phyloP scores from a whole-genome alignment of 805 yeast genomes.

The Kodamaea fukazawae region DNA sequence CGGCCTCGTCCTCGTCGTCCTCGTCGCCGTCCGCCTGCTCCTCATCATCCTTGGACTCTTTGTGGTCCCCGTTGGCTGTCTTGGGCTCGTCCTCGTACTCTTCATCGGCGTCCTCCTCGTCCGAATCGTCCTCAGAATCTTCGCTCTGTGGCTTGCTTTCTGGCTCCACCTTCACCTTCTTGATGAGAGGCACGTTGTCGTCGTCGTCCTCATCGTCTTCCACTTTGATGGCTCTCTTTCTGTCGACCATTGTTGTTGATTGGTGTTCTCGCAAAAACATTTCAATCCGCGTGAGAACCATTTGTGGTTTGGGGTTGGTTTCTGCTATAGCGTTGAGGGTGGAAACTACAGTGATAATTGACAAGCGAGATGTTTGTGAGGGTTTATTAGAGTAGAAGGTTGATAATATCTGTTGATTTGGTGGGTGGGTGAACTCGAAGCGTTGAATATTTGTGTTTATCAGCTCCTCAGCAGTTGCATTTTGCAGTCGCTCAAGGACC shows the following conservation, averaged over 20 bases:
- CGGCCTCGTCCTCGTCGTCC: slow-evolving; percentile 44
- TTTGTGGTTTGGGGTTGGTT: too few relatives aligned
- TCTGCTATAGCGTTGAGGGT: too few relatives aligned
- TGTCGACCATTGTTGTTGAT: slow-evolving; percentile 18
- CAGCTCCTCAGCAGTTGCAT: too few relatives aligned
- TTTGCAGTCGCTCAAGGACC: too few relatives aligned
- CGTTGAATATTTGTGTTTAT: too few relatives aligned
- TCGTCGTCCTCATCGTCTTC: slow-evolving; percentile 28
- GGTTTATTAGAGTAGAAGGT: too few relatives aligned
- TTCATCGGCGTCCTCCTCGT: slow-evolving; percentile 13
- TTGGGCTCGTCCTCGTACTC: slow-evolving; percentile 9
- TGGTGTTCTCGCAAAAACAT: too few relatives aligned
- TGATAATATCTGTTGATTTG: too few relatives aligned
- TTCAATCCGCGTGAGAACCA: too few relatives aligned
- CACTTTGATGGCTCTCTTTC: slow-evolving; percentile 28
- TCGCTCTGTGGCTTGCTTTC: slow-evolving; percentile 18
- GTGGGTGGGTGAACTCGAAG: too few relatives aligned
- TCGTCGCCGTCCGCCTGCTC: slow-evolving; percentile 28
- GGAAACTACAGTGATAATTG: too few relatives aligned
- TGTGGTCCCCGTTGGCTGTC: slow-evolving; percentile 14
- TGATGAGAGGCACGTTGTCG: slow-evolving; percentile 24
- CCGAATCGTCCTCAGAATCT: slow-evolving; percentile 23
- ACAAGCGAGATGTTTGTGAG: too few relatives aligned
- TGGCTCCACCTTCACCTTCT: slow-evolving; percentile 20
- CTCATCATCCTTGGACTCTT: slow-evolving; percentile 22